phyloP scores from a whole-genome alignment of 1,139 yeast genomes.

The Kodamaea plutei region DNA sequence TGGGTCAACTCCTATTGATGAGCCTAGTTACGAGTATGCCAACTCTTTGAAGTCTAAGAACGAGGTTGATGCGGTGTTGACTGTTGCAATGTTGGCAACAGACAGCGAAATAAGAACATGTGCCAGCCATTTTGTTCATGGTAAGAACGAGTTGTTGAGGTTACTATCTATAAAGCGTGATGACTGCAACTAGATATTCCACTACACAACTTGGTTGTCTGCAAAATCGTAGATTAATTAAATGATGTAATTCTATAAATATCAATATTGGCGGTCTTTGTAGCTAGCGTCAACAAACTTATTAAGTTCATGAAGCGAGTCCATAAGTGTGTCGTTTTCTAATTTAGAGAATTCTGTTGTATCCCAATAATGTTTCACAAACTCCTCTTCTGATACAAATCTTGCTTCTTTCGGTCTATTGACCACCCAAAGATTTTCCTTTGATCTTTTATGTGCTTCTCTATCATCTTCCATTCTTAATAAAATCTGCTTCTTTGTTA shows the following conservation, averaged over 20 bases:
- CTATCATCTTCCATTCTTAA: conserved; percentile 83
- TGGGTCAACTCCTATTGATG: conserved; percentile 66
- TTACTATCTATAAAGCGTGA: conserved; percentile 42
- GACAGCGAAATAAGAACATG: conserved; percentile 44
- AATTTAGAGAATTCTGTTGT: conserved; percentile 41
- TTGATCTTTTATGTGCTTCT: conserved; percentile 74
- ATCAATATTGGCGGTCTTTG: too few species aligned
- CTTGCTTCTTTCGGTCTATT: conserved; percentile 40
- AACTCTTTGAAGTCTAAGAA: conserved; percentile 37
- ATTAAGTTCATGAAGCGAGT: conserved; percentile 52
- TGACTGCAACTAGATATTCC: too few species aligned
- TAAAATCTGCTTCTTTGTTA: conserved; percentile 55
- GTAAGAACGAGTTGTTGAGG: conserved; percentile 70
- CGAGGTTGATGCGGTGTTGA: conserved; percentile 42
- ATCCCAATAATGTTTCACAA: conserved; percentile 55
- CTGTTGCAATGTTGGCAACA: conserved; percentile 53
- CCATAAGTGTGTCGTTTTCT: conserved; percentile 40
- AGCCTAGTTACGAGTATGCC: conserved; percentile 62
- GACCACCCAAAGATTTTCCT: conserved; percentile 73
- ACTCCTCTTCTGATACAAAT: conserved; percentile 50
- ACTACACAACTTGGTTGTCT: too few species aligned
- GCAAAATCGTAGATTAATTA: too few species aligned
- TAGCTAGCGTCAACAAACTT: conserved; percentile 44
- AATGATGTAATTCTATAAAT: too few species aligned
- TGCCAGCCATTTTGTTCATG: conserved; percentile 69